Evolutionary conservation across 345 rosid genomes (phyloP).

Genomic region (Camelina neglecta): DNA sequence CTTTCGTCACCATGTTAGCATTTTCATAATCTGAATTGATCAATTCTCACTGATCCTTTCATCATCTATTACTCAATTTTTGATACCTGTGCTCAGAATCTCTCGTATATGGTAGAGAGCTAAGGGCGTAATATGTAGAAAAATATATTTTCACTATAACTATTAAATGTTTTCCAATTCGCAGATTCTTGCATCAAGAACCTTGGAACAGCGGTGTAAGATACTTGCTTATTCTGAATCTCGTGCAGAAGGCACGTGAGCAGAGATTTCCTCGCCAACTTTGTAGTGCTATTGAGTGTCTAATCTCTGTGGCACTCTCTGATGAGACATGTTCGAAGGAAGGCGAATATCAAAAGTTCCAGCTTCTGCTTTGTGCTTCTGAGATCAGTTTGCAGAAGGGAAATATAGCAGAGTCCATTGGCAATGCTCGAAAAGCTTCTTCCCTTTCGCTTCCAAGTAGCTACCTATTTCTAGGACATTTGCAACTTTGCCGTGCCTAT

Average conservation of each 20-base stretch:
- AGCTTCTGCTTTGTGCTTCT: conserved; percentile 85
- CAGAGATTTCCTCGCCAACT: conserved; percentile 78
- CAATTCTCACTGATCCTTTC: conserved; percentile 19
- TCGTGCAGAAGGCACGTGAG: conserved; percentile 84
- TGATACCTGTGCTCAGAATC: not conserved
- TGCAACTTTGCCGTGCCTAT: conserved; percentile 76
- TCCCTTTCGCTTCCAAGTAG: conserved; percentile 63
- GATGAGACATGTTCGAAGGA: conserved; percentile 52
- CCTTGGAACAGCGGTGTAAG: conserved; percentile 76
- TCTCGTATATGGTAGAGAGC: not conserved
- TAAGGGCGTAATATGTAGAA: not conserved
- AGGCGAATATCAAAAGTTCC: conserved; percentile 71
- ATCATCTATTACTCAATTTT: conserved; percentile 16
- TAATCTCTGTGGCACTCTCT: conserved; percentile 61
- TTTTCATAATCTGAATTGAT: conserved; percentile 8
- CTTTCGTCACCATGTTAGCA: conserved; percentile 13
- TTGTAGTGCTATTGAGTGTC: conserved; percentile 57
- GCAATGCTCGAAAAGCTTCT: conserved; percentile 61
- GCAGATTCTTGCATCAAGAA: conserved; percentile 75
- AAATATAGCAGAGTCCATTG: conserved; percentile 52
- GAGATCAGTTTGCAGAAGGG: conserved; percentile 75
- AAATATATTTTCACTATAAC: not conserved
- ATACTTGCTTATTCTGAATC: conserved; percentile 80
- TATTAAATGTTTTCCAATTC: conserved; percentile 28
- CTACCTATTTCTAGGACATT: conserved; percentile 73